phyloP scores from a whole-genome alignment of 2,329 filamentous ascomycete species.

The Epicoccum nigrum region DNA sequence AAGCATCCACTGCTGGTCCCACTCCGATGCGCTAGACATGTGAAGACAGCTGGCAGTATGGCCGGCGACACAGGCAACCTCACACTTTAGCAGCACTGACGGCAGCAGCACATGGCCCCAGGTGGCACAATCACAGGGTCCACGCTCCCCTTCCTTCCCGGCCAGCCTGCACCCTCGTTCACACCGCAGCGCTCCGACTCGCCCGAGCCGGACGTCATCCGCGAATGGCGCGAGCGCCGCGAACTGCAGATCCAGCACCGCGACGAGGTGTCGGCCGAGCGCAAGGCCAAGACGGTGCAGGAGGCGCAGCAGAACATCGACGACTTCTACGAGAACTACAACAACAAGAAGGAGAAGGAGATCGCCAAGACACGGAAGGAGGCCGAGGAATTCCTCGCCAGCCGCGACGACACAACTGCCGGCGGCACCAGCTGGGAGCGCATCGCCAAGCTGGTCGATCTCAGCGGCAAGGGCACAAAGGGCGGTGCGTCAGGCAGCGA shows the following conservation, averaged over 20 bases:
- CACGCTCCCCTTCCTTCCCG: conserved; percentile 60
- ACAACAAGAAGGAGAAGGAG: conserved; percentile 94
- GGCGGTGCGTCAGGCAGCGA: conserved; percentile 88
- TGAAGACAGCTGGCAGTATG: conserved; percentile 8
- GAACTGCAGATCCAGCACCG: conserved; percentile 83
- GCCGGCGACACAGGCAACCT: neutral
- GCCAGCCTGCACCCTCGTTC: conserved; percentile 43
- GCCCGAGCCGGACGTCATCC: conserved; percentile 85
- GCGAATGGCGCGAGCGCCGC: conserved; percentile 88
- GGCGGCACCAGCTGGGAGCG: conserved; percentile 98
- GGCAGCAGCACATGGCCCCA: conserved; percentile 68
- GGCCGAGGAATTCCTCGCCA: conserved; percentile 88
- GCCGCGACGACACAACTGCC: conserved; percentile 87
- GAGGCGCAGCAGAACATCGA: conserved; percentile 95
- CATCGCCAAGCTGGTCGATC: conserved; percentile 95
- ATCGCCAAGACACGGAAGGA: conserved; percentile 88
- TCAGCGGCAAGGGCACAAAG: conserved; percentile 89
- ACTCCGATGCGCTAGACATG: conserved; percentile 3
- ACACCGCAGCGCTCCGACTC: conserved; percentile 68
- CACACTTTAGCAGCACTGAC: conserved; percentile 16
- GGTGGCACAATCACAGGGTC: conserved; percentile 81
- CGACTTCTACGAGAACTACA: conserved; percentile 99
- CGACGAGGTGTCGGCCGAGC: conserved; percentile 79
- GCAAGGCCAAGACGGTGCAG: conserved; percentile 84
- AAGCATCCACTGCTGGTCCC: conserved; percentile 27